A percentile compares a stretch with the other conserved stretches of the same genome.
phyloP scores from a whole-genome alignment of 1,284 basidiomycete species.

The Austropuccinia psidii region DNA sequence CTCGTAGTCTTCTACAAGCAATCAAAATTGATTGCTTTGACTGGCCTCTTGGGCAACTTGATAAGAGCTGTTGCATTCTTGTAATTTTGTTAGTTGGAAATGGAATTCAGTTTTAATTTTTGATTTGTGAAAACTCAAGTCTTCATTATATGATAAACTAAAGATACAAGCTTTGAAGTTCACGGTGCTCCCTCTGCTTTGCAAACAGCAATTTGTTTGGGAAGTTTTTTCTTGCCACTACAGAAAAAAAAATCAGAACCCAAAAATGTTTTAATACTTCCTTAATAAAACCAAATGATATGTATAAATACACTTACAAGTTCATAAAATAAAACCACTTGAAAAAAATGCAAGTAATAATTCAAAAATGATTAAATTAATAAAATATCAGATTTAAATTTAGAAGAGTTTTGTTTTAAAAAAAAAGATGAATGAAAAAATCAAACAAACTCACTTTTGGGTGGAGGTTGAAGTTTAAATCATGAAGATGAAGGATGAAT shows the following conservation, averaged over 20 bases:
- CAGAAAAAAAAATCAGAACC: not conserved
- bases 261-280: not conserved
- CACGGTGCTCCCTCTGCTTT: not conserved
- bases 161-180: not conserved
- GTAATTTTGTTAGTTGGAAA: not conserved
- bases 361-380: too few species aligned
- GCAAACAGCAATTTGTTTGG: not conserved
- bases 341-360: too few species aligned
- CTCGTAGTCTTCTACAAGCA: not conserved
- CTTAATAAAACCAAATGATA: not conserved
- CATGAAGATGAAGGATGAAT: constrained; percentile 91
- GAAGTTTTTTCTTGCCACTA: constrained; percentile 4
- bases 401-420: too few species aligned
- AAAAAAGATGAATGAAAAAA: too few species aligned
- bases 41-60: too few species aligned
- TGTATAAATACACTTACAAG: constrained; percentile 55
- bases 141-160: not conserved
- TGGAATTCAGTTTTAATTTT: not conserved
- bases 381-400: not conserved
- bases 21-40: not conserved
- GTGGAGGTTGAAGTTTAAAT: constrained; percentile 89
- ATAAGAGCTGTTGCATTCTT: too few species aligned
- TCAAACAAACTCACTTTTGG: constrained; percentile 57
- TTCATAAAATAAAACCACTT: constrained; percentile 83
- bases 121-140: too few species aligned